Evolutionary conservation across 345 rosid species (phyloP).

Genomic region (Melaleuca quinquenervia): DNA sequence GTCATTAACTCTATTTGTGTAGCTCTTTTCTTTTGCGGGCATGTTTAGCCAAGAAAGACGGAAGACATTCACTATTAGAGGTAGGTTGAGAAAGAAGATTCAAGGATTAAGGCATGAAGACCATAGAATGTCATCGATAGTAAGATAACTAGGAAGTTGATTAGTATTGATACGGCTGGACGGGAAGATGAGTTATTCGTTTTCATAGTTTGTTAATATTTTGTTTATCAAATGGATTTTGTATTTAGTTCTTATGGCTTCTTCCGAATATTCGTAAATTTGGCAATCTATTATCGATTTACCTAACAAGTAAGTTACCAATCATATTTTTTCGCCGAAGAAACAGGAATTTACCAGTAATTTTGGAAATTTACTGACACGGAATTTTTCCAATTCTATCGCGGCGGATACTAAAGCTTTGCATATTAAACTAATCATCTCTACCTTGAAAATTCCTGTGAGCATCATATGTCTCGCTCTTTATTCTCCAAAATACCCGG

Average conservation of each 20-base stretch:
- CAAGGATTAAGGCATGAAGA: neutral
- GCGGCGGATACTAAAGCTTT: neutral
- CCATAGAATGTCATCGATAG: neutral
- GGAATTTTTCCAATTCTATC: neutral
- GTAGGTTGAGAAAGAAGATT: neutral
- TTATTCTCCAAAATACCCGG: neutral
- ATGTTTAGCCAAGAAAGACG: neutral
- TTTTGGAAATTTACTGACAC: neutral
- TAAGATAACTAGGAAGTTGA: neutral
- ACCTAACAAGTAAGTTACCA: neutral
- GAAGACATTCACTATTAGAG: neutral
- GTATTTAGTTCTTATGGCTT: neutral
- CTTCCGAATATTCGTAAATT: too few species aligned
- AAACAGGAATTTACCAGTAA: neutral
- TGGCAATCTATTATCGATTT: neutral
- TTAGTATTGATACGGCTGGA: neutral
- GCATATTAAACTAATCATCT: neutral
- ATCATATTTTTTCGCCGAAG: neutral
- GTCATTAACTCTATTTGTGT: too few species aligned
- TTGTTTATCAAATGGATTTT: too few species aligned
- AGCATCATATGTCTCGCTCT: neutral
- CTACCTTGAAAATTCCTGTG: neutral
- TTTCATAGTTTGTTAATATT: neutral
- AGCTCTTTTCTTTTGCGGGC: neutral
- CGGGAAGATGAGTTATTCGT: neutral